Evolutionary conservation across 495 filamentous ascomycete genomes (phyloP), one percentile per base, ranked within the genome.

Genomic region (Penicillium crystallinum): DNA sequence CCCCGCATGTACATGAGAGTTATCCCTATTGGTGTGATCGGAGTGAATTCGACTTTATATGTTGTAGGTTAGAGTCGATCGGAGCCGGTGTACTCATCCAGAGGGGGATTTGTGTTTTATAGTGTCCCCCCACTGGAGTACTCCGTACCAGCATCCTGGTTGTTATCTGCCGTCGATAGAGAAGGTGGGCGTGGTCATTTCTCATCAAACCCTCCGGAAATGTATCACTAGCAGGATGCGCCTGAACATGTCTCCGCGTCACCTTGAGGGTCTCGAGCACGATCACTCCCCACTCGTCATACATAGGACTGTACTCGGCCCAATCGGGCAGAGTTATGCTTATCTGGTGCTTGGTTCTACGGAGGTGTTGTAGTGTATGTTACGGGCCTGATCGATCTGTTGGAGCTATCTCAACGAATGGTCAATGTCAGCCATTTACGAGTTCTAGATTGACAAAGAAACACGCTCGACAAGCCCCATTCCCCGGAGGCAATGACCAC

Each of bases 131-230:
- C 9, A 22, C 34, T 4, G 4, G 34, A 36, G 10, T 29, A 9
- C n/a, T 27, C 11, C 40, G 6, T 2, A 15, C n/a, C n/a, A 27
- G 3, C 7, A 27, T 7, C 40, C n/a, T 9, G 6, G n/a, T 17
- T 2, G 25, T 27, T 27, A 15, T 41, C 22, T 25, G 22, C 11
- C 17, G 15, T 4, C n/a, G 4, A 29, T 19, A 17, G 11, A 43
- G 39, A 21, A 3, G 23, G 23, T 17, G 18, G 40, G 3, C n/a
- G 18, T 14, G 7, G n/a, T 18, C 23, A 45, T 3, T 7, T 43
- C 22, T 10, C 30, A 25, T 35, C 29, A 50, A 55, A 53, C 48
- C 54, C 54, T 55, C 55, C 57, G 57, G 41, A 46, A 25, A 39
- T 50, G 52, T 61, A 58, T 61, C 49, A 58, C 57, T 46, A 30